phyloP scores from a whole-genome alignment of 179 eudicot genomes.

The Silene noctiflora region DNA sequence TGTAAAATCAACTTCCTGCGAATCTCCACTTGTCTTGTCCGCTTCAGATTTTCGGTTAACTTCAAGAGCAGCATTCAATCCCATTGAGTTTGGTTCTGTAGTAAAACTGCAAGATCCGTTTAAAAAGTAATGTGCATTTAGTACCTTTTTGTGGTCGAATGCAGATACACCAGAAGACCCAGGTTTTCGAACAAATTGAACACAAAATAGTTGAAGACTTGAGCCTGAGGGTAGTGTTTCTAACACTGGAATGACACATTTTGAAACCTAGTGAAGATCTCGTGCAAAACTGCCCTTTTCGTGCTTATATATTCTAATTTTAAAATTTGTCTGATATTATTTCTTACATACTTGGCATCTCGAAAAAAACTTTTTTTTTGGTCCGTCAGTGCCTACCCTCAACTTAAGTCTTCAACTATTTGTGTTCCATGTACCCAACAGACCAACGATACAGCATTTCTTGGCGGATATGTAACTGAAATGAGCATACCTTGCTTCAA shows the following conservation, averaged over 20 bases:
- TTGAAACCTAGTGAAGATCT: no score
- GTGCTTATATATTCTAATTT: no score
- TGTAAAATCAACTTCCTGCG: constrained; percentile 24
- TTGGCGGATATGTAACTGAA: background rate
- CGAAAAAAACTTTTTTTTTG: no score
- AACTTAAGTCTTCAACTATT: background rate
- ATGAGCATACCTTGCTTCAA: constrained; percentile 66
- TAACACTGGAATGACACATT: no score
- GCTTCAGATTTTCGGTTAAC: constrained; percentile 24
- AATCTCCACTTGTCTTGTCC: constrained; percentile 32
- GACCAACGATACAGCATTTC: background rate
- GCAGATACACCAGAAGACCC: background rate
- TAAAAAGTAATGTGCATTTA: background rate
- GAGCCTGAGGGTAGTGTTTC: no score
- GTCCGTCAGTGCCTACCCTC: no score
- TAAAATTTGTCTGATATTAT: no score
- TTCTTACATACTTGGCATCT: no score
- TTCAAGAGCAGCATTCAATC: constrained; percentile 69
- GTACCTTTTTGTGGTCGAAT: background rate
- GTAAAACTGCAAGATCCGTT: constrained; percentile 54
- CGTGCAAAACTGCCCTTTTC: no score
- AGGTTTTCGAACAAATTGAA: background rate
- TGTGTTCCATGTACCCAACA: background rate
- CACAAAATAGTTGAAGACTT: no score
- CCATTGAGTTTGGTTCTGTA: constrained; percentile 55